A percentile compares a stretch with the other conserved stretches of the same genome.
Conservation (phyloP, 2,329 filamentous ascomycete species). For the Lizonia empirigonia region DNA sequence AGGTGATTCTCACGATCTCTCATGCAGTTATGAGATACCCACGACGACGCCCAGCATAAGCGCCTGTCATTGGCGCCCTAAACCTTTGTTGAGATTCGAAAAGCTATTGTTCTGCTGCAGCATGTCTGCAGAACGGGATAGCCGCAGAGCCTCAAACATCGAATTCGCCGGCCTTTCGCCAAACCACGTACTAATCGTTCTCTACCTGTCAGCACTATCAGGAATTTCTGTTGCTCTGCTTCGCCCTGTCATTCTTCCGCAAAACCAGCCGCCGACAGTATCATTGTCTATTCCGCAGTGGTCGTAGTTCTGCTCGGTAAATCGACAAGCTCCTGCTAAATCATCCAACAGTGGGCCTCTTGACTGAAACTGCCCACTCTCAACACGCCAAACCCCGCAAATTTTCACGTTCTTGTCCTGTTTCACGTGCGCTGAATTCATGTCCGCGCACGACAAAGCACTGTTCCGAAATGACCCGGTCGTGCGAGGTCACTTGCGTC, state of each 20-base stretch:
- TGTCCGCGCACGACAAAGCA: slow-evolving; percentile 14
- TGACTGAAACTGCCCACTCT: slow-evolving; percentile 10
- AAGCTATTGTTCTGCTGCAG: slow-evolving; percentile 15
- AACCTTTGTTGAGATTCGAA: slow-evolving; percentile 1
- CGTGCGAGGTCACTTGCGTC: slow-evolving; percentile 6
- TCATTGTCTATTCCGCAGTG: slow-evolving; percentile 1
- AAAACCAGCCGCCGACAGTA: background rate
- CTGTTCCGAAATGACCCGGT: slow-evolving; percentile 12
- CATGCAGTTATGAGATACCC: background rate
- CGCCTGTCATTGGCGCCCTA: background rate
- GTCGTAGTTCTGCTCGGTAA: slow-evolving; percentile 5
- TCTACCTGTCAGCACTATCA: slow-evolving; percentile 13
- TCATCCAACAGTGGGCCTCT: background rate
- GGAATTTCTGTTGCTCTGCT: slow-evolving; percentile 7
- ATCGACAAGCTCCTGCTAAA: slow-evolving; percentile 8
- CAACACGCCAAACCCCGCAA: slow-evolving; percentile 9
- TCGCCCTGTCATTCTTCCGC: slow-evolving; percentile 11
- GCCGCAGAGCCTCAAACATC: slow-evolving; percentile 19
- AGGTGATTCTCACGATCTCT: background rate
- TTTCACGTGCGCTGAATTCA: slow-evolving; percentile 11
- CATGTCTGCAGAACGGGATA: slow-evolving; percentile 2
- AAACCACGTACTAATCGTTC: slow-evolving; percentile 7
- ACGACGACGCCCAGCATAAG: slow-evolving; percentile 1
- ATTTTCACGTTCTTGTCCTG: background rate
- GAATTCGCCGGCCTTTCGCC: slow-evolving; percentile 7